phyloP scores from a whole-genome alignment of 495 filamentous ascomycete species.

The Neurospora sp. region DNA sequence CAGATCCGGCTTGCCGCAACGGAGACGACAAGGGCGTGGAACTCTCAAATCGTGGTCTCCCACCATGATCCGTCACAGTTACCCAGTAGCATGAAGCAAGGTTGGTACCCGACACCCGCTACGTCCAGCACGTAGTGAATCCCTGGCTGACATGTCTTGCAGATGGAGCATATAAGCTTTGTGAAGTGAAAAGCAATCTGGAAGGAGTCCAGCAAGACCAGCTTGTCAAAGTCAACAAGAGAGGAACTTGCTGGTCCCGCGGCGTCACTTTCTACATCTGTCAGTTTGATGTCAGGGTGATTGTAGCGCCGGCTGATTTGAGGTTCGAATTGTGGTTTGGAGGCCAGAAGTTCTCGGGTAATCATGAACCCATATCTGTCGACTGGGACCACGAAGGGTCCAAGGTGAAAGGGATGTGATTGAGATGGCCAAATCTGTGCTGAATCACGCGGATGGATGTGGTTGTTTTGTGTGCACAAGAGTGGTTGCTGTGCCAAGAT shows the following conservation, averaged over 20 bases:
- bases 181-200: slow-evolving; percentile 25
- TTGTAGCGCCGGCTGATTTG: slow-evolving; percentile 45
- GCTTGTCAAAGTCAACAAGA: slow-evolving; percentile 24
- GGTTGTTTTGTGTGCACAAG: background rate
- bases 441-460: background rate
- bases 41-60: slow-evolving; percentile 41
- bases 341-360: slow-evolving; percentile 32
- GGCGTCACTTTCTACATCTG: slow-evolving; percentile 38
- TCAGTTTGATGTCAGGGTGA: slow-evolving; percentile 40
- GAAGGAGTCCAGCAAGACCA: slow-evolving; percentile 23
- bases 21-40: slow-evolving; percentile 30
- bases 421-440: background rate
- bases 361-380: slow-evolving; percentile 42
- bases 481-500: background rate
- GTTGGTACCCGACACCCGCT: slow-evolving; percentile 6
- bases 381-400: slow-evolving; percentile 33
- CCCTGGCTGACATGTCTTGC: slow-evolving; percentile 16
- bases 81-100: slow-evolving; percentile 31
- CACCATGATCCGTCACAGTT: slow-evolving; percentile 28
- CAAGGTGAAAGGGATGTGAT: slow-evolving; percentile 2
- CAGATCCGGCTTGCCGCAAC: slow-evolving; percentile 35
- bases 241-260: slow-evolving; percentile 22
- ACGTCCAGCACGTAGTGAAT: background rate
- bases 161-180: slow-evolving; percentile 35
- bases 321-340: slow-evolving; percentile 46